Base-by-base conservation (phyloP, 495 filamentous ascomycete genomes). In the Daldinia vernicosa region DNA sequence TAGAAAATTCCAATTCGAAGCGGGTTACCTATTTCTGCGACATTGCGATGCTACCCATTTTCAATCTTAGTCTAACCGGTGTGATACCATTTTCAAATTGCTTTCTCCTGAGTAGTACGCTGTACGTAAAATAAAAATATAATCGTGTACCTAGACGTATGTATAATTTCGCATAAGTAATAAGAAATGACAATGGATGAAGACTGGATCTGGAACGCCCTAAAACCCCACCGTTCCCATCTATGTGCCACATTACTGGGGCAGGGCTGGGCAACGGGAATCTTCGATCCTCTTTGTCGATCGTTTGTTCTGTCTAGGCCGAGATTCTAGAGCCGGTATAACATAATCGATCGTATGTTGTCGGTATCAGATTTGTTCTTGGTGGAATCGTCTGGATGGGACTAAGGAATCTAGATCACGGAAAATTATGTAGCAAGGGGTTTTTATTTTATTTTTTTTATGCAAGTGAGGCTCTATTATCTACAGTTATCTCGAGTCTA, bases 251-350 rank as follows among this genome's bases (percentile, higher is more conserved):
- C 60, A 22, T 60, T 57, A 40, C 65, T 69, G 65, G 65, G 60
- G 51, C 53, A 35, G 60, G 50, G 33, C 43, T 66, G 52, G 58
- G 50, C 57, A 37, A 47, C 61, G 66, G 70, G 66, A 68, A 69
- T 69, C 70, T 66, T 73, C 66, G 66, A 73, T 73, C 70, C 37
- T 52, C 53, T 66, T 63, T 66, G 70, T 73, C 70, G 70, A 73
- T 73, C 70, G 53, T 43, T 62, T 66, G 70, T 65, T 73, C 70
- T 62, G 35, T 66, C 28, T 32, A 63, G 70, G 70, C 47, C 70
- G 70, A 73, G 70, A 72, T 50, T 51, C 56, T 32, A 39, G n/a
- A 57, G 19, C 17, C 22, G 15, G 50, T 66, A 62, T 66, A 59
- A 64, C 54, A 50, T 60, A 68, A 61, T 60, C 35, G 7, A 15